These are phyloP conservation scores for Ceriops tagal DNA, from an alignment of 345 rosid species.

Conservation along the genomic window DNA sequence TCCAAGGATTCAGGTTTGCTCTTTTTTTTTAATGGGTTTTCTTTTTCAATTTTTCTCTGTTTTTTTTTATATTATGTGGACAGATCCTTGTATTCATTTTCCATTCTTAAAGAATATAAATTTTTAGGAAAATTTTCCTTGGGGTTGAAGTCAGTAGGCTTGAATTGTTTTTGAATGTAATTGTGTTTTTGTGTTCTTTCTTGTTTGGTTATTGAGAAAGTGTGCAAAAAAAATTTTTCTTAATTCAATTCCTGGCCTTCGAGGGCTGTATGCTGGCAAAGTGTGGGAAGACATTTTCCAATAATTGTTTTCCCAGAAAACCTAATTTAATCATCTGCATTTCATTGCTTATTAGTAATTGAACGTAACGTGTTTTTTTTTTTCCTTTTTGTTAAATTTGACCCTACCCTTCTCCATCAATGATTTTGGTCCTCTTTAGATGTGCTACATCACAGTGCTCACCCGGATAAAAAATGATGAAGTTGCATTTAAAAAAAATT, in stretches of 20 bases:
- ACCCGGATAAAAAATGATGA: no score
- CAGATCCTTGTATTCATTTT: background rate
- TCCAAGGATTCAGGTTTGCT: slow-evolving; percentile 42
- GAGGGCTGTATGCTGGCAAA: background rate
- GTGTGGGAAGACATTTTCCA: background rate
- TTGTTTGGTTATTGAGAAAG: slow-evolving; percentile 7
- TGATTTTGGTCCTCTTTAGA: no score
- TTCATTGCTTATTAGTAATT: no score
- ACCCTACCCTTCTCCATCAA: no score
- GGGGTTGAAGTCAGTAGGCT: no score
- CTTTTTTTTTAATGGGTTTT: background rate
- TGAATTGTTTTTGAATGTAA: background rate
- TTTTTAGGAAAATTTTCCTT: no score
- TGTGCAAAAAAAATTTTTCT: background rate
- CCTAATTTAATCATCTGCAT: no score
- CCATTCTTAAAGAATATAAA: background rate
- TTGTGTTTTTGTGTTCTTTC: background rate
- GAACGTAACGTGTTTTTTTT: no score
- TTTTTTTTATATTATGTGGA: background rate
- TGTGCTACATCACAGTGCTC: no score
- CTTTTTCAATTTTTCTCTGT: background rate
- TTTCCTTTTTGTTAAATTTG: no score
- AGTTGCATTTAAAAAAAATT: no score
- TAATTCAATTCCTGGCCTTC: background rate
- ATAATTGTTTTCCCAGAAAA: background rate